phyloP scores from a whole-genome alignment of 1,284 basidiomycete species.

The Leccinum pseudoinsigne region DNA sequence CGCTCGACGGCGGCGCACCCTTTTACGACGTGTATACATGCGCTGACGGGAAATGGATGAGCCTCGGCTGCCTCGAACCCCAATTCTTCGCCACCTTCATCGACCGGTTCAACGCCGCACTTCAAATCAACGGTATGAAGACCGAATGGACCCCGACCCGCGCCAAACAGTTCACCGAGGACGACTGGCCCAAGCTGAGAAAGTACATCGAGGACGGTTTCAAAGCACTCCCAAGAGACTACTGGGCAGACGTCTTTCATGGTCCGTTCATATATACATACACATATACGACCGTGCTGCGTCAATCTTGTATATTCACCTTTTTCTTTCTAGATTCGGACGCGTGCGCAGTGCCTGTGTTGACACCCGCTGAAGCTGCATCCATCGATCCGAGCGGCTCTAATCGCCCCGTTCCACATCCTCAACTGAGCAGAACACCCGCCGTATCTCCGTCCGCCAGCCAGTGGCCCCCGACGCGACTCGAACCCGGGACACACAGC shows the following conservation, averaged over 20 bases:
- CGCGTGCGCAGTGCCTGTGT: constrained; percentile 74
- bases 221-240: constrained; percentile 56
- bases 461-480: constrained; percentile 10
- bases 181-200: constrained; percentile 61
- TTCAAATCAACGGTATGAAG: constrained; percentile 44
- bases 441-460: constrained; percentile 12
- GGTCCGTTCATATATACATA: constrained; percentile 38
- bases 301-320: not conserved
- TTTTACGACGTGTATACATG: constrained; percentile 79
- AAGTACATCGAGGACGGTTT: constrained; percentile 68
- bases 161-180: constrained; percentile 49
- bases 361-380: constrained; percentile 63
- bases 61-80: constrained; percentile 73
- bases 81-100: constrained; percentile 69
- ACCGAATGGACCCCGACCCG: constrained; percentile 54
- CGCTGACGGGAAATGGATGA: constrained; percentile 73
- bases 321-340: constrained; percentile 54
- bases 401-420: constrained; percentile 51
- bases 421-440: constrained; percentile 40
- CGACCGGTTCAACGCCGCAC: constrained; percentile 50
- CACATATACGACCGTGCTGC: not conserved
- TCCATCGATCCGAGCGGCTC: constrained; percentile 37
- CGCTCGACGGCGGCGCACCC: constrained; percentile 78
- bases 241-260: constrained; percentile 70
- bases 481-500: constrained; percentile 55